Conservation (phyloP, 1,139 yeast genomes). For the Zygosaccharomyces pseudobailii region DNA sequence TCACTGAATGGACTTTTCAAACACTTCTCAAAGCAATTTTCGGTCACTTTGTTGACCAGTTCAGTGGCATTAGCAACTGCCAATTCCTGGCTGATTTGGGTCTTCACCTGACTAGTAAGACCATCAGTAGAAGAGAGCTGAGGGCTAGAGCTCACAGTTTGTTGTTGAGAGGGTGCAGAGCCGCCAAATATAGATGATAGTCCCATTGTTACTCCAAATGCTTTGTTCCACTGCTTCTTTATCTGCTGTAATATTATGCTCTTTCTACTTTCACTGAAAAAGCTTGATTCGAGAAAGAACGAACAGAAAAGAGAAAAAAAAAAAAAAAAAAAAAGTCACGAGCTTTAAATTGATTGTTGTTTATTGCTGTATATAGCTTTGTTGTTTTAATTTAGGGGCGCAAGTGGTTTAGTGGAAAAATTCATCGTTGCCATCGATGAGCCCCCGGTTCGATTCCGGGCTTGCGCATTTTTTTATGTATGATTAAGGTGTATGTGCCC, state of each 20-base stretch:
- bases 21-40: slow-evolving; percentile 81
- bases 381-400: not conserved
- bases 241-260: no score
- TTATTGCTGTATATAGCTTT: no score
- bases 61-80: slow-evolving; percentile 89
- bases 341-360: no score
- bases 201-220: slow-evolving; percentile 28
- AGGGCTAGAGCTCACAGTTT: slow-evolving; percentile 20
- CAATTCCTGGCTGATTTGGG: slow-evolving; percentile 72
- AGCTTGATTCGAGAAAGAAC: not conserved
- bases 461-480: not conserved
- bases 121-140: slow-evolving; percentile 29
- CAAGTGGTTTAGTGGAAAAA: slow-evolving; percentile 5
- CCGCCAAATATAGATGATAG: slow-evolving; percentile 43
- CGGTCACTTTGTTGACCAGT: slow-evolving; percentile 79
- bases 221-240: no score
- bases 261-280: no score
- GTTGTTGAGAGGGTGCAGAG: slow-evolving; percentile 30
- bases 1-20: slow-evolving; percentile 44
- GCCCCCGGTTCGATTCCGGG: slow-evolving; percentile 7
- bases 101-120: slow-evolving; percentile 58
- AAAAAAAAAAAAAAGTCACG: not conserved
- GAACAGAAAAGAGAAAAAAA: not conserved
- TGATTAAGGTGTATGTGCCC: no score
- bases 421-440: slow-evolving; percentile 7